Conservation (phyloP, 73 alveolate genomes). For the Durusdinium trenchii region DNA sequence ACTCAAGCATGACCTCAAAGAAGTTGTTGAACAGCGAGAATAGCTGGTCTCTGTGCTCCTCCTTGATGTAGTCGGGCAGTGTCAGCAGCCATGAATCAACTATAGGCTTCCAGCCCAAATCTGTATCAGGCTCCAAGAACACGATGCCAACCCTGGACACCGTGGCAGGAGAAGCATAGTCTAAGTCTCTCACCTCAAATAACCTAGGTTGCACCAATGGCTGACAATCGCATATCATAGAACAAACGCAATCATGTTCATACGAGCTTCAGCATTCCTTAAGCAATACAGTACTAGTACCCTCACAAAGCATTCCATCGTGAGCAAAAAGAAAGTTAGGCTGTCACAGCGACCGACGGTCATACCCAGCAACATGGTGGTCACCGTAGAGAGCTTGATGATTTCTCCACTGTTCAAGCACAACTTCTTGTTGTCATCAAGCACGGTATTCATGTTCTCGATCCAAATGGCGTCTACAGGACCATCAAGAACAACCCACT, state of each 20-base stretch:
- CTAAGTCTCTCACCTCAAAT: conserved; percentile 99
- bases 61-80: conserved; percentile 96
- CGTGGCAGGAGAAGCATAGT: conserved; percentile 99
- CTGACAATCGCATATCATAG: too few species aligned
- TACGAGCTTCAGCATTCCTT: too few species aligned
- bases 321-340: too few species aligned
- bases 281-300: too few species aligned
- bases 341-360: too few species aligned
- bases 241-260: too few species aligned
- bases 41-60: conserved; percentile 96
- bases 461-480: conserved; percentile 99
- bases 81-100: conserved; percentile 97
- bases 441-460: conserved; percentile 99
- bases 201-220: too few species aligned
- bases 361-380: conserved; percentile 70
- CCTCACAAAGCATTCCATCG: too few species aligned
- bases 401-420: conserved; percentile 98
- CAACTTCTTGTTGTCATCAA: conserved; percentile 98
- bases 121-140: conserved; percentile 99
- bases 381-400: conserved; percentile 85
- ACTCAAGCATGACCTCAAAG: conserved; percentile 96
- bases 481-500: conserved; percentile 99
- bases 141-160: conserved; percentile 99
- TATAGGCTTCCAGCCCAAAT: conserved; percentile 98
- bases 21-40: conserved; percentile 96